phyloP scores from a whole-genome alignment of 805 yeast species.

The Starmerella scarabaei region DNA sequence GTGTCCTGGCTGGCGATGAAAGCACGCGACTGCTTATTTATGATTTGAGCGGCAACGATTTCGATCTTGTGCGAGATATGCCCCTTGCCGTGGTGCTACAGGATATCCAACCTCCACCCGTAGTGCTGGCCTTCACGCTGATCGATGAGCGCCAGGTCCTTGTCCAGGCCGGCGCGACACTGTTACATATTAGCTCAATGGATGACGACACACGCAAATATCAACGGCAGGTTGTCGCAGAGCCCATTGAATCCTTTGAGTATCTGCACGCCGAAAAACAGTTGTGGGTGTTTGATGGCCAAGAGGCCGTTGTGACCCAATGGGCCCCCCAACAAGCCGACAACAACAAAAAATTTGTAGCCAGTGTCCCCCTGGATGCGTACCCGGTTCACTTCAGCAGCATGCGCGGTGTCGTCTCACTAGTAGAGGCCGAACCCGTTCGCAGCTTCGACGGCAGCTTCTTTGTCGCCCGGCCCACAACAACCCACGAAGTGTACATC shows the following conservation, averaged over 20 bases:
- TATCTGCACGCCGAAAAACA: conserved; percentile 21
- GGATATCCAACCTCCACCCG: conserved; percentile 24
- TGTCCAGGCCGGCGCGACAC: conserved; percentile 30
- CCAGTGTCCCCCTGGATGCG: conserved; percentile 30
- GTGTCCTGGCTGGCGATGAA: conserved; percentile 25
- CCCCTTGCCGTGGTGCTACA: conserved; percentile 28
- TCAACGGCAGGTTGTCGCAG: conserved; percentile 25
- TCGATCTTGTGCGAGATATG: conserved; percentile 26
- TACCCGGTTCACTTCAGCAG: conserved; percentile 38
- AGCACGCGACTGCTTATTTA: conserved; percentile 24
- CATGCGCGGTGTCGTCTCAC: conserved; percentile 38
- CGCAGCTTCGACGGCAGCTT: conserved; percentile 26
- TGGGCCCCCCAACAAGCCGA: conserved; percentile 5
- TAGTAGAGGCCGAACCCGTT: conserved; percentile 36
- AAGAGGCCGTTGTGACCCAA: conserved; percentile 17
- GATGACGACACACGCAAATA: conserved; percentile 15
- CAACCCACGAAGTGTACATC: conserved; percentile 26
- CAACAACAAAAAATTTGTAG: conserved; percentile 7
- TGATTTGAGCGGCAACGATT: conserved; percentile 12
- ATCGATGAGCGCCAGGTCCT: conserved; percentile 19
- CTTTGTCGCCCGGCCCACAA: conserved; percentile 24
- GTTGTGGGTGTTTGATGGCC: conserved; percentile 34
- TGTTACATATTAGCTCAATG: conserved; percentile 21
- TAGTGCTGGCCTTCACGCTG: conserved; percentile 26
- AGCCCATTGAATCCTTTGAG: conserved; percentile 29